A percentile compares a stretch with the other conserved stretches of the same genome.
Evolutionary conservation across 2,329 filamentous ascomycete species (phyloP).

Genomic region (Teratosphaeria epicoccoides): DNA sequence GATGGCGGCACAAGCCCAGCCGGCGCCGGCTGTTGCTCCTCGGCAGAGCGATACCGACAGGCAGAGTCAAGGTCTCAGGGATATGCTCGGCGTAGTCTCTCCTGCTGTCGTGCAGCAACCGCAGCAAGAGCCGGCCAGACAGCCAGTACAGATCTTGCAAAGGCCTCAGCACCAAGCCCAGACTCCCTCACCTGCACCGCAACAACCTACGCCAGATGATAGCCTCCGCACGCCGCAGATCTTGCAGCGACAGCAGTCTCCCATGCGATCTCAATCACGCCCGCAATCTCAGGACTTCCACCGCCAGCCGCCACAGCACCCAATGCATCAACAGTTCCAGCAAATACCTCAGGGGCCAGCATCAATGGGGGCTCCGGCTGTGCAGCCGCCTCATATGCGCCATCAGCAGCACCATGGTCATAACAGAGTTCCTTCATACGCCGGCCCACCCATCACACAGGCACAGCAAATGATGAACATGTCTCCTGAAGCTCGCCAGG

Average conservation of each 20-base stretch:
- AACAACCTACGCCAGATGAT: conserved; percentile 32
- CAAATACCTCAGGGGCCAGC: conserved; percentile 9
- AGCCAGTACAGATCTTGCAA: conserved; percentile 38
- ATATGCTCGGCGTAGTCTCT: conserved; percentile 23
- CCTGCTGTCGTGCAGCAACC: conserved; percentile 12
- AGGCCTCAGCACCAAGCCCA: conserved; percentile 33
- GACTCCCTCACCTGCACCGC: conserved; percentile 14
- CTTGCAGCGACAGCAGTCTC: conserved; percentile 27
- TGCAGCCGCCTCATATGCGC: conserved; percentile 28
- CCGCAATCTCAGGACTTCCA: conserved; percentile 17
- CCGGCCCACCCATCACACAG: conserved; percentile 48
- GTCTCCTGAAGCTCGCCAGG: conserved; percentile 71
- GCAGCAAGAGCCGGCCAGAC: conserved; percentile 26
- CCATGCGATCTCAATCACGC: conserved; percentile 5
- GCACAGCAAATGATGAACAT: conserved; percentile 66
- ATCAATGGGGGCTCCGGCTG: conserved; percentile 14
- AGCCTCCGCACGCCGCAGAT: conserved; percentile 30
- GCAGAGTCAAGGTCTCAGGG: conserved; percentile 25
- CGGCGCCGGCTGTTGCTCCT: conserved; percentile 13
- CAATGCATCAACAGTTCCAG: conserved; percentile 15
- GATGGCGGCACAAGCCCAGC: conserved; percentile 61
- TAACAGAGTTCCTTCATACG: conserved; percentile 39
- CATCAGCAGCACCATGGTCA: conserved; percentile 19
- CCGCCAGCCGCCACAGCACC: conserved; percentile 15
- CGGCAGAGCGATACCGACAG: conserved; percentile 8